Evolutionary conservation across 345 rosid genomes (phyloP).

Genomic region (Salix caprea): DNA sequence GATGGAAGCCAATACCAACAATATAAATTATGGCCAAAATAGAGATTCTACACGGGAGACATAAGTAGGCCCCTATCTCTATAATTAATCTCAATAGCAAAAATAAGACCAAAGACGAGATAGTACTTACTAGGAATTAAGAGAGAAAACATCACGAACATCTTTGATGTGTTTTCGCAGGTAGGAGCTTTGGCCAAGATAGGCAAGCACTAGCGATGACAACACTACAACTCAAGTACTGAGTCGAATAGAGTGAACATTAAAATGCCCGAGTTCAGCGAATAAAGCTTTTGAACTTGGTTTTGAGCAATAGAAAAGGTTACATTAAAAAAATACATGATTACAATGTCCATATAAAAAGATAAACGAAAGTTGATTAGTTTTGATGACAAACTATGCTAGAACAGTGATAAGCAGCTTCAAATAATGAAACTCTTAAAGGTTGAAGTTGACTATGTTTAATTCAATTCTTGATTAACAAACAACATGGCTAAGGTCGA

Average conservation of each 20-base stretch:
- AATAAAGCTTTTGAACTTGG: constrained; percentile 50
- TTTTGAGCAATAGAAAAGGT: neutral
- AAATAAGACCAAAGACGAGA: neutral
- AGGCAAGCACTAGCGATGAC: constrained; percentile 43
- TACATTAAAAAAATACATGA: too few species aligned
- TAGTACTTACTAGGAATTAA: constrained; percentile 23
- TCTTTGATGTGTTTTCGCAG: constrained; percentile 17
- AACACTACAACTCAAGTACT: constrained; percentile 36
- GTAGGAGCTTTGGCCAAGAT: constrained; percentile 34
- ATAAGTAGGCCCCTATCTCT: neutral
- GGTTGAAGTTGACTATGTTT: too few species aligned
- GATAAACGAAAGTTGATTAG: too few species aligned
- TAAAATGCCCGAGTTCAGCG: constrained; percentile 57
- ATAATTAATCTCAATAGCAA: neutral
- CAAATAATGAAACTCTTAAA: too few species aligned
- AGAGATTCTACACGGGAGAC: neutral
- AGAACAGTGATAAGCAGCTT: too few species aligned
- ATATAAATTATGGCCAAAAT: constrained; percentile 3
- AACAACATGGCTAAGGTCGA: too few species aligned
- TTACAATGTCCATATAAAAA: too few species aligned
- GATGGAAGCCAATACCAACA: neutral
- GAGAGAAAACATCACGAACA: constrained; percentile 17
- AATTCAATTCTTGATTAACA: too few species aligned
- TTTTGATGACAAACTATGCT: too few species aligned
- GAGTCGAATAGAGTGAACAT: constrained; percentile 37